phyloP scores from a whole-genome alignment of 116 monocot genomes.

The Phalaenopsis hybrid region DNA sequence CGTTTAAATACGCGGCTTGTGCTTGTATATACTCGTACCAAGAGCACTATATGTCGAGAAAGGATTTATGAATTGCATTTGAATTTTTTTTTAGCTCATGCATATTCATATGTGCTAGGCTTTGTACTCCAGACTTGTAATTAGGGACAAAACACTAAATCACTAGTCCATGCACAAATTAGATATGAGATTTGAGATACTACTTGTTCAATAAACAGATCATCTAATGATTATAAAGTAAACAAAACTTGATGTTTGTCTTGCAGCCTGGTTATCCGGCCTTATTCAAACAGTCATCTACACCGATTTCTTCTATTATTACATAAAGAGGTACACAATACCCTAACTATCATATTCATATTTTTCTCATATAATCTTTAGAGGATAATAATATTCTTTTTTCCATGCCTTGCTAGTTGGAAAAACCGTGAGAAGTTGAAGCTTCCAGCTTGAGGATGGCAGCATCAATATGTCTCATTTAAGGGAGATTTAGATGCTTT shows the following conservation, averaged over 20 bases:
- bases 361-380: neutral
- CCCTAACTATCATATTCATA: neutral
- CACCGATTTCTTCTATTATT: slow-evolving; percentile 14
- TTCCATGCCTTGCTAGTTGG: neutral
- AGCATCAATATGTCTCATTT: neutral
- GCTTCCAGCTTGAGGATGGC: slow-evolving; percentile 2
- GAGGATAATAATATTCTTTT: neutral
- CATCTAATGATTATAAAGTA: too few relatives aligned
- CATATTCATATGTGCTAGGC: too few relatives aligned
- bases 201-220: too few relatives aligned
- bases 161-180: too few relatives aligned
- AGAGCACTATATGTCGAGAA: too few relatives aligned
- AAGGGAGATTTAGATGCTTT: neutral
- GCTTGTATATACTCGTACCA: too few relatives aligned
- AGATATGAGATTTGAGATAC: too few relatives aligned
- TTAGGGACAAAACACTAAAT: too few relatives aligned
- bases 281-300: slow-evolving; percentile 11
- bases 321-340: slow-evolving; percentile 5
- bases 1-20: neutral
- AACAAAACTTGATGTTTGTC: neutral
- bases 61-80: too few relatives aligned
- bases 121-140: too few relatives aligned
- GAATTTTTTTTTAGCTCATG: too few relatives aligned
- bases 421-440: slow-evolving; percentile 5
- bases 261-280: slow-evolving; percentile 9